These are phyloP conservation scores for Plantago lanceolata DNA, from an alignment of 305 asterid genomes.

Conservation along the genomic window DNA sequence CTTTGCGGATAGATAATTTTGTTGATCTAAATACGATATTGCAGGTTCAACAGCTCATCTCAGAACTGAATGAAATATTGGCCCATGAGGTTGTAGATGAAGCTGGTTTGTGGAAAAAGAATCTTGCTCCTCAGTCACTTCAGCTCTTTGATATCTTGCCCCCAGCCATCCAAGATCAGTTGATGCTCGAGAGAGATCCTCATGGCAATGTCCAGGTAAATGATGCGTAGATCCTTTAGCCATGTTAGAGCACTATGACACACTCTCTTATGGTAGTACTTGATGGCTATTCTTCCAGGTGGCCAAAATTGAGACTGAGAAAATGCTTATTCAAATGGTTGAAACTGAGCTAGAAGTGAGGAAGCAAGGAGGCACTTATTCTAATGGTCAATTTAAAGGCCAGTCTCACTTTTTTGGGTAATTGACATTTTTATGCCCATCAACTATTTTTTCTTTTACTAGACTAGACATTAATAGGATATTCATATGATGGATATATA, in stretches of 20 bases:
- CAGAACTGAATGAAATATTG: slow-evolving; percentile 90
- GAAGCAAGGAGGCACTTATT: slow-evolving; percentile 57
- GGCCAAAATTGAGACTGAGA: slow-evolving; percentile 96
- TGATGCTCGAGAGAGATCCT: slow-evolving; percentile 99
- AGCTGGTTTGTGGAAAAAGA: slow-evolving; percentile 84
- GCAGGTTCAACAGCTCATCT: slow-evolving; percentile 92
- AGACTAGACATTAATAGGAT: neutral
- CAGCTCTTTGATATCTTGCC: slow-evolving; percentile 86
- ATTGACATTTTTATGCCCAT: neutral
- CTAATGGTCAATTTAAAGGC: slow-evolving; percentile 72
- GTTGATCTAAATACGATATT: neutral
- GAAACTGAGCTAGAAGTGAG: slow-evolving; percentile 84
- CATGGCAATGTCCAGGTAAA: slow-evolving; percentile 96
- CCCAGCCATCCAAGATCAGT: slow-evolving; percentile 79
- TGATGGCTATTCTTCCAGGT: slow-evolving; percentile 36
- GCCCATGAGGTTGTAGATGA: slow-evolving; percentile 92
- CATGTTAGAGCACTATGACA: neutral
- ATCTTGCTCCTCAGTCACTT: slow-evolving; percentile 61
- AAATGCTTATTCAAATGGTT: slow-evolving; percentile 98
- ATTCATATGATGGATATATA: no score
- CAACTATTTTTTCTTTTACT: slow-evolving; percentile 9
- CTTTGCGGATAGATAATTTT: neutral
- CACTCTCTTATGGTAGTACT: neutral
- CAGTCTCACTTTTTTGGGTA: slow-evolving; percentile 98
- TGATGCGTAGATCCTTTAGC: neutral